A percentile compares a stretch with the other conserved stretches of the same genome.
Evolutionary conservation across 2,329 filamentous ascomycete species (phyloP).

Genomic region (Colletotrichum sansevieriae): DNA sequence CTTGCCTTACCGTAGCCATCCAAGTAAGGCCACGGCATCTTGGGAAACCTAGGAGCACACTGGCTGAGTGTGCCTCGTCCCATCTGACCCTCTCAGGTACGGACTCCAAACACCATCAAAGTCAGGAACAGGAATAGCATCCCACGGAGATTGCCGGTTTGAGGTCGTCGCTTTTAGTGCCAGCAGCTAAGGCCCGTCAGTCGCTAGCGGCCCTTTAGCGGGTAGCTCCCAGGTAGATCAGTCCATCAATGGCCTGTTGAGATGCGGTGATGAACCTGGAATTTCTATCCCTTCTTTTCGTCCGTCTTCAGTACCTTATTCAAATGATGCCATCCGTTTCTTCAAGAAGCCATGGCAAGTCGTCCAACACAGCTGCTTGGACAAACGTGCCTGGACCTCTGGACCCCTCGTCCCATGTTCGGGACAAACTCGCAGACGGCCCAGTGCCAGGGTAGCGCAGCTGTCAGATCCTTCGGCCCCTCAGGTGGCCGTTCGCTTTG

Average conservation of each 20-base stretch:
- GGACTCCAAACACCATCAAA: background rate
- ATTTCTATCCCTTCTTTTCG: background rate
- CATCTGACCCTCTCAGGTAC: background rate
- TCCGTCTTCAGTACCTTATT: too few relatives aligned
- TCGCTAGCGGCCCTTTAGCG: conserved; percentile 26
- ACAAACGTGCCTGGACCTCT: too few relatives aligned
- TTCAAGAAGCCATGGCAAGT: background rate
- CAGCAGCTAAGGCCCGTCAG: conserved; percentile 13
- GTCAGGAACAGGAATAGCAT: conserved; percentile 33
- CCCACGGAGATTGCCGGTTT: conserved; percentile 23
- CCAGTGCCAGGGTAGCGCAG: background rate
- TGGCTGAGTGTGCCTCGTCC: too few relatives aligned
- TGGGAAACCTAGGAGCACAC: too few relatives aligned
- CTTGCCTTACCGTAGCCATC: too few relatives aligned
- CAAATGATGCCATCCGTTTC: background rate
- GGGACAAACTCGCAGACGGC: too few relatives aligned
- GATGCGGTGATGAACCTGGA: background rate
- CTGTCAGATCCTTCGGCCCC: conserved; percentile 16
- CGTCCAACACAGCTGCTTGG: background rate
- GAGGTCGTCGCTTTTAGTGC: conserved; percentile 25
- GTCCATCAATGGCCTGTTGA: conserved; percentile 2
- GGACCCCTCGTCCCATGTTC: background rate
- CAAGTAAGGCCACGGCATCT: too few relatives aligned
- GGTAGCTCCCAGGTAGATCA: conserved; percentile 1
- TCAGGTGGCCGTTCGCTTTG: too few relatives aligned